A percentile compares a stretch with the other conserved stretches of the same genome.
These are phyloP conservation scores for Exophiala calicioides DNA, from an alignment of 2,329 filamentous ascomycete genomes.

Conservation along the genomic window DNA sequence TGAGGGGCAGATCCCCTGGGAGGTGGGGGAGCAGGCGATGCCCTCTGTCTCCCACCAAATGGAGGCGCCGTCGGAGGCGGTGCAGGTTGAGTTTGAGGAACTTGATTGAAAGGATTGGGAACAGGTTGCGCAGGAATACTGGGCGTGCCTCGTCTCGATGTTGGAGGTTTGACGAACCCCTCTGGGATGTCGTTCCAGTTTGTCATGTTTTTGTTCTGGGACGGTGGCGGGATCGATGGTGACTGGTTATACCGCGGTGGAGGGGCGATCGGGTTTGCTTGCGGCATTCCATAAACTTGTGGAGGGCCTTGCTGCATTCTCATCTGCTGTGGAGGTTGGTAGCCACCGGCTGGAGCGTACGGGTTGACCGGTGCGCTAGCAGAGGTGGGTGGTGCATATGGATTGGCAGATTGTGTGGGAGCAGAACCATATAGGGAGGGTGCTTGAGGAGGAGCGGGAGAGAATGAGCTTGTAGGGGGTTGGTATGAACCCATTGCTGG, in stretches of 20 bases:
- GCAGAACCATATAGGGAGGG: conserved; percentile 21
- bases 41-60: conserved; percentile 61
- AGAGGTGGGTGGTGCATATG: conserved; percentile 41
- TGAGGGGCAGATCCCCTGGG: conserved; percentile 74
- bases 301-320: conserved; percentile 41
- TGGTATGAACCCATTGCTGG: conserved; percentile 42
- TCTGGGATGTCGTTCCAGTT: conserved; percentile 97
- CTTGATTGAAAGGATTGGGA: conserved; percentile 65
- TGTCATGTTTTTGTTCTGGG: conserved; percentile 69
- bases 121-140: conserved; percentile 62
- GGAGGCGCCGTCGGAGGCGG: conserved; percentile 59
- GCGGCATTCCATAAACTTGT: conserved; percentile 40
- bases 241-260: conserved; percentile 70
- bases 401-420: conserved; percentile 24
- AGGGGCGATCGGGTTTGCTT: conserved; percentile 54
- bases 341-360: conserved; percentile 50
- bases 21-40: conserved; percentile 71
- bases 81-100: conserved; percentile 57
- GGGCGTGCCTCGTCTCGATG: conserved; percentile 73
- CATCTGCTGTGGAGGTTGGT: conserved; percentile 57
- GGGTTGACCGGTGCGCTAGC: conserved; percentile 32
- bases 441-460: conserved; percentile 24
- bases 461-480: conserved; percentile 37
- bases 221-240: conserved; percentile 63
- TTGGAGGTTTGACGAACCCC: conserved; percentile 70